Evolutionary conservation across 108 stramenopile genomes (phyloP).

Genomic region (Fragilaria crotonensis): DNA sequence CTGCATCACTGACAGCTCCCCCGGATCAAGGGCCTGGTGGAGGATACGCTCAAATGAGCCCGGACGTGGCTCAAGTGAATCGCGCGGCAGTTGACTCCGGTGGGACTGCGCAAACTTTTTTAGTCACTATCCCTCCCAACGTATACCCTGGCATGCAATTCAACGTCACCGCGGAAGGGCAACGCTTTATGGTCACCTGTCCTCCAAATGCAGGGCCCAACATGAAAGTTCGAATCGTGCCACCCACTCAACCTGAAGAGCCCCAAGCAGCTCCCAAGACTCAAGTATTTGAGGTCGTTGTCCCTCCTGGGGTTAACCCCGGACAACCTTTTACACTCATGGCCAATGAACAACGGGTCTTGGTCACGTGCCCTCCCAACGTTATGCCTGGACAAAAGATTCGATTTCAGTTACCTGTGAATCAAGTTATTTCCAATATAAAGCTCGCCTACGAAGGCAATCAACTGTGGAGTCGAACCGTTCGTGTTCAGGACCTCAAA

Average conservation of each 20-base stretch:
- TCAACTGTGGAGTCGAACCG: constrained; percentile 80
- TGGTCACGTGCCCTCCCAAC: constrained; percentile 88
- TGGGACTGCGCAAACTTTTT: constrained; percentile 56
- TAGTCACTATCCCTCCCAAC: constrained; percentile 75
- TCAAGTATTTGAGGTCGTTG: constrained; percentile 86
- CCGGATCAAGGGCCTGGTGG: constrained; percentile 36
- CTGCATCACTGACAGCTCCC: constrained; percentile 55
- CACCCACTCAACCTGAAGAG: constrained; percentile 41
- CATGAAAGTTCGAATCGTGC: constrained; percentile 74
- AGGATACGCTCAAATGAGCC: constrained; percentile 53
- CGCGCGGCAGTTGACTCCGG: constrained; percentile 25
- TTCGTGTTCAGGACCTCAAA: constrained; percentile 80
- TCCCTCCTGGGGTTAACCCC: constrained; percentile 76
- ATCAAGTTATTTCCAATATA: constrained; percentile 30
- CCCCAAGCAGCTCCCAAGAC: constrained; percentile 44
- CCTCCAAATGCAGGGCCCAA: constrained; percentile 70
- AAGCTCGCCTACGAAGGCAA: constrained; percentile 59
- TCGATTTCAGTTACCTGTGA: constrained; percentile 81
- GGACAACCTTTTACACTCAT: constrained; percentile 82
- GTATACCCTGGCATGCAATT: constrained; percentile 78
- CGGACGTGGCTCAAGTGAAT: constrained; percentile 41
- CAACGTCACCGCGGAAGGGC: constrained; percentile 70
- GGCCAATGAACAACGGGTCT: constrained; percentile 84
- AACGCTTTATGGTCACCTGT: constrained; percentile 79
- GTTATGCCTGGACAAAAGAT: constrained; percentile 82